Percentiles rank a stretch among this genome's conserved stretches.
Conservation (phyloP, 2,329 filamentous ascomycete genomes). For the Alternaria longipes region DNA sequence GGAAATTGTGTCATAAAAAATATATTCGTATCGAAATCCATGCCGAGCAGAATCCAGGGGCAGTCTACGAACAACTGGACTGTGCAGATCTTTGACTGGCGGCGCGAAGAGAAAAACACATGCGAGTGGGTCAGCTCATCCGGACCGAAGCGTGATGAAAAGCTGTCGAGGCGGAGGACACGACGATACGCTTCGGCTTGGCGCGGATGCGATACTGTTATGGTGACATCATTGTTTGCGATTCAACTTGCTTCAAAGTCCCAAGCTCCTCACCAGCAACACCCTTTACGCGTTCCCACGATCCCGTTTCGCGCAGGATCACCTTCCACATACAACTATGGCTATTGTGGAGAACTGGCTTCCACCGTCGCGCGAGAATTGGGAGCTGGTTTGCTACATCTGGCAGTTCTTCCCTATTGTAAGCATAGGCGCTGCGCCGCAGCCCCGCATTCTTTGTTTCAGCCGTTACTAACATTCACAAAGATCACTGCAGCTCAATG, state of each 20-base stretch:
- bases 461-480: constrained; percentile 8
- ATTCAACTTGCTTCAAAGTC: not conserved
- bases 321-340: constrained; percentile 39
- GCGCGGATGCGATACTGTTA: constrained; percentile 17
- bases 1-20: not conserved
- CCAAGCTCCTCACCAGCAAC: not conserved
- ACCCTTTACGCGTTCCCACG: not conserved
- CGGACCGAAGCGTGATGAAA: constrained; percentile 4
- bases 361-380: constrained; percentile 61
- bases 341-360: constrained; percentile 56
- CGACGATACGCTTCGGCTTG: constrained; percentile 20
- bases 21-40: accelerated
- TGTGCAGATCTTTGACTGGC: not conserved
- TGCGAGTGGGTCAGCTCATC: not conserved
- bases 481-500: constrained; percentile 80
- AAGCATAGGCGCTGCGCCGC: constrained; percentile 24
- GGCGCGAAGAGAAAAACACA: not conserved
- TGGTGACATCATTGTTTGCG: constrained; percentile 26
- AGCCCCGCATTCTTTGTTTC: not conserved
- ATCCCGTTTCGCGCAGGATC: not conserved
- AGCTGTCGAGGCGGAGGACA: not conserved
- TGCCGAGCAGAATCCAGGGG: no score
- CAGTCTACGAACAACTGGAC: no score
- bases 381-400: constrained; percentile 55
- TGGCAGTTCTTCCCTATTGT: constrained; percentile 64